phyloP scores from a whole-genome alignment of 2,329 filamentous ascomycete genomes.

The Orbilia quercus region DNA sequence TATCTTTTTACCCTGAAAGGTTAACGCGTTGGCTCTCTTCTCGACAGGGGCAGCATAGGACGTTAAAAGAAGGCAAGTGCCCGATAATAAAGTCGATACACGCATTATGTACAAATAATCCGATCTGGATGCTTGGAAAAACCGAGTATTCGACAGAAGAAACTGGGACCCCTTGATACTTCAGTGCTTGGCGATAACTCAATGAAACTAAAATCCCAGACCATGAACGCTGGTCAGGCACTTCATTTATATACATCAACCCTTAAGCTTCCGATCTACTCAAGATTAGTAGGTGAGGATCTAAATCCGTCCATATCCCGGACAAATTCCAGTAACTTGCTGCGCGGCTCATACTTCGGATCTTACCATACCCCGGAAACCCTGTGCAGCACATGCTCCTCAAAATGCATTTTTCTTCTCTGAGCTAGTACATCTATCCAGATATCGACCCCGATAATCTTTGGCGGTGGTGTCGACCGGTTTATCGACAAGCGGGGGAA shows the following conservation, averaged over 20 bases:
- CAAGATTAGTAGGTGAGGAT: slow-evolving; percentile 2
- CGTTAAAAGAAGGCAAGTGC: slow-evolving; percentile 9
- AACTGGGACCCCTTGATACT: background rate
- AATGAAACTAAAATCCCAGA: background rate
- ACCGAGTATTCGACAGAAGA: background rate
- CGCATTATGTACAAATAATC: slow-evolving; percentile 20
- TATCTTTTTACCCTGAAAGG: slow-evolving; percentile 36
- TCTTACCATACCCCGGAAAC: slow-evolving; percentile 11
- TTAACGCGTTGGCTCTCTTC: slow-evolving; percentile 9
- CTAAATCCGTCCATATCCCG: slow-evolving; percentile 43
- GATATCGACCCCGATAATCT: too few relatives aligned
- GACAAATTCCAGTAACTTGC: slow-evolving; percentile 19
- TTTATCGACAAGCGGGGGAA: background rate
- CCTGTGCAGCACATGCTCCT: background rate
- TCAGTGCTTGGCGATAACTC: background rate
- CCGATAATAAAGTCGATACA: slow-evolving; percentile 16
- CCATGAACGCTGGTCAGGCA: background rate
- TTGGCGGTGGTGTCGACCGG: too few relatives aligned
- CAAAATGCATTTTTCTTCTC: background rate
- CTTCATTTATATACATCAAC: slow-evolving; percentile 19
- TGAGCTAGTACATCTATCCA: background rate
- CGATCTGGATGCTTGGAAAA: background rate
- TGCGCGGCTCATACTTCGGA: slow-evolving; percentile 8
- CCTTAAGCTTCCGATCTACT: background rate
- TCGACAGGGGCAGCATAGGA: slow-evolving; percentile 24